Evolutionary conservation across 352 stramenopile genomes (phyloP), one percentile per base, ranked within the genome.

Genomic region (Phytophthora europaea): DNA sequence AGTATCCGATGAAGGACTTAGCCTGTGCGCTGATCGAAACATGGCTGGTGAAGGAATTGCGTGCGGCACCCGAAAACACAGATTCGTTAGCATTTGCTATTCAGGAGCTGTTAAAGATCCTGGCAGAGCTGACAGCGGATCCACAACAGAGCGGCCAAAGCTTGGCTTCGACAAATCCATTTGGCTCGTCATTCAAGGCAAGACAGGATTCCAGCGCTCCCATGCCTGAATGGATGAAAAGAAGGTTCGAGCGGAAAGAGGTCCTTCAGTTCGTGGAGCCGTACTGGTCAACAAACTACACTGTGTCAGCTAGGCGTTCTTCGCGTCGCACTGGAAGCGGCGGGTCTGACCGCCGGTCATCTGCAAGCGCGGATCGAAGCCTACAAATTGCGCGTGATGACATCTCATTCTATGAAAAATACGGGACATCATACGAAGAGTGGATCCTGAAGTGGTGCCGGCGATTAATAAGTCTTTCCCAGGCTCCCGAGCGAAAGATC

Each of bases 241-340:
- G 89, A 48, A 61, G 87, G 62, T 96, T 97, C 57, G 89, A 97
- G 43, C 81, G 87, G 22, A 94, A 94, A 65, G 82, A 94, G 48
- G 85, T 97, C 6, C 71, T 97, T 43, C 87, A 98, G 69, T 92
- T 96, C 63, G 82, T 97, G 8, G 89, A 94, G 52, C 92, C 91
- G 10, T 98, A 97, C 59, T 98, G 91, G 92, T 92, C 87, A 47
- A 96, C 91, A 28, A 91, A 94, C 43, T 98, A 98, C 67, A 72
- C 67, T 3, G 40, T 94, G 12, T 73, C 56, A 50, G 72, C 61
- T 33, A 51, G 67, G 67, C 65, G 63, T 40, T 75, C 72, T 43
- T 75, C 72, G 12, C 64, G 67, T 3, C 50, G 51, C 18, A 61
- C 61, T 16, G 73, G 34, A 15, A 63, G 23, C 12, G 67, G 34